Base-by-base conservation (phyloP, 305 asterid genomes). In the Stenogyne calaminthoides region DNA sequence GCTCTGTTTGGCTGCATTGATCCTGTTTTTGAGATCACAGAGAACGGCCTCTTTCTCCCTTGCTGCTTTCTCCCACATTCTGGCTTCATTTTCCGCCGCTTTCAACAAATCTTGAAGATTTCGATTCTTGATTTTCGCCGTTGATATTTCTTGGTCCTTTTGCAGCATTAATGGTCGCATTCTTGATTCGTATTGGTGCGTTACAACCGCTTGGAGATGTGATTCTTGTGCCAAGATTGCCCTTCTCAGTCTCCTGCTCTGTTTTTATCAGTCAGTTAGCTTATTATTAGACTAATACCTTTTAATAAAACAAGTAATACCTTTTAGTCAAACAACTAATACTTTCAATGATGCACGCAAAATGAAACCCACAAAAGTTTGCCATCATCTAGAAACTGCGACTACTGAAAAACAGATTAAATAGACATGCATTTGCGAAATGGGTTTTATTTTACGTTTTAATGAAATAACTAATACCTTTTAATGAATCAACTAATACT, bases 61-160 rank as follows among this genome's bases (percentile, higher is more conserved):
- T 44, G 91, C 87, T 20, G 69, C 84, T 40, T 75, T 82, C 84
- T 86, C 78, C 86, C 93, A 86, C 0, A 70, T 76, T 44, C 73
- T 70, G 67, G 82, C 83, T 56, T 89, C 87, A 71, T 68, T 62
- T 36, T 86, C 86, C 15, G 85, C 85, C 39, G 11, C 61, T 4
- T 9, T 27, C 55, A 88, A 11, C 29, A 72, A 70, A 15, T 42
- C 75, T 36, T 82, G 83, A 40, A 87, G 91, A 84, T 86, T 86
- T 3, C 15, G 29, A 1, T 66, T 44, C 63, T 60, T 83, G 86
- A 57, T 76, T 54, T 81, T 83, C 10, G 89, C 90, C 16, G 42
- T 15, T 46, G 81, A 79, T 66, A 88, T 11, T 49, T 88, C 85
- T 67, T 73, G 71, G 1, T 89, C 90, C 64, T 80, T 86, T 39